Percentiles rank a stretch among this genome's conserved stretches.
Evolutionary conservation across 139 green algal genomes (phyloP).

Genomic region (Eudorina sp.): DNA sequence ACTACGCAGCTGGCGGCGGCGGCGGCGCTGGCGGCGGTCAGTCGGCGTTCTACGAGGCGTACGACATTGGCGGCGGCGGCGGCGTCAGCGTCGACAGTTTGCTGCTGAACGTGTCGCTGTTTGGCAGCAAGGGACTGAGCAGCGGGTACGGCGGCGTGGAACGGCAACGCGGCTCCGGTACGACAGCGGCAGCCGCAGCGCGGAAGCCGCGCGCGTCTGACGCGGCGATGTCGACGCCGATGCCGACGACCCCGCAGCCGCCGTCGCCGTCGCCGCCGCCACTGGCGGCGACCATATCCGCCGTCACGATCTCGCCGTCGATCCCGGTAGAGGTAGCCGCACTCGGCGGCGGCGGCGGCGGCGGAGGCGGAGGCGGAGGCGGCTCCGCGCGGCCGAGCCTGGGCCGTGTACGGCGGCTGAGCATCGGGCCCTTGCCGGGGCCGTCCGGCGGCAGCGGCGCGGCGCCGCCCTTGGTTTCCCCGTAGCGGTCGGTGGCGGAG

Average conservation of each 20-base stretch:
- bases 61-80: neutral
- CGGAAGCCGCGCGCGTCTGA: neutral
- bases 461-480: neutral
- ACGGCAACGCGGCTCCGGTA: too few relatives aligned
- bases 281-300: neutral
- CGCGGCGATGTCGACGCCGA: neutral
- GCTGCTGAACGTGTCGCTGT: constrained; percentile 3
- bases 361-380: neutral
- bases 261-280: neutral
- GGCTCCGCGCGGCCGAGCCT: neutral
- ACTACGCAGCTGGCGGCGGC: neutral
- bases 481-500: too few relatives aligned
- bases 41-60: neutral
- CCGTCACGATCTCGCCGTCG: neutral
- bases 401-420: neutral
- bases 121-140: neutral
- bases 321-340: too few relatives aligned
- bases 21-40: neutral
- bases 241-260: too few relatives aligned
- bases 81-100: constrained; percentile 36
- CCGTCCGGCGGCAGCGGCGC: neutral
- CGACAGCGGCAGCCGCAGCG: neutral
- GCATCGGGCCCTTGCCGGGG: neutral
- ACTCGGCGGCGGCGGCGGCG: neutral
- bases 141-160: neutral